Base-by-base conservation (phyloP, 2,329 filamentous ascomycete genomes). In the Coniochaeta prunicola region DNA sequence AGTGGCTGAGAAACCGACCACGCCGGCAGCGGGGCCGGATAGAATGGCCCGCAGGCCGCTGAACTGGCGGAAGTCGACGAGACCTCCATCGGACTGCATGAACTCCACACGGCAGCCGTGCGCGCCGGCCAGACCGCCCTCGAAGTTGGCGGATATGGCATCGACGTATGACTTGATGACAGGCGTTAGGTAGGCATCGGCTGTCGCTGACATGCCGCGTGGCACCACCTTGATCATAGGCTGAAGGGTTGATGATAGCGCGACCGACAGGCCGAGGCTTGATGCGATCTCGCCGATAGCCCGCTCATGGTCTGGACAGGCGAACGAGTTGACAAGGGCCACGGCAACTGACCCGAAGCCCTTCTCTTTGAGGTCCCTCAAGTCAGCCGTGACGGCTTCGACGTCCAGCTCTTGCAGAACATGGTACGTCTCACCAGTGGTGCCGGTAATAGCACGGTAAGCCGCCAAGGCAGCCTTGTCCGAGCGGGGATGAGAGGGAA, bases 181-280 rank as follows among this genome's bases (percentile, higher is more conserved):
- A 0, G 87, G 87, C 0, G 86, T 89, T 19, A 90, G 76, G 66
- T 90, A 90, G 19, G 87, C 87, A 72, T 89, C 87, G 13, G 86
- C 86, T 65, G 84, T 87, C 2, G 86, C 85, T 30, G 85, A 88
- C 1, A 85, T 89, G 9, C 84, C 85, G 67, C 87, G 74, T 5
- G 87, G 85, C 0, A 89, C 82, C 17, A 89, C 74, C 70, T 90
- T 89, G 70, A 89, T 89, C 86, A 89, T 89, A 4, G 86, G 86
- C 84, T 88, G 87, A 38, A 89, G 76, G 67, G 87, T 80, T 63
- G 87, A 84, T 57, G 84, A 87, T 40, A 89, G 72, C 62, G 83
- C 86, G 69, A 89, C 85, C 57, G 81, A 75, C 65, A 90, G 90
- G 1, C 87, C 87, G 61, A 89, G 83, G 19, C 87, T 81, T 59